Base-by-base conservation (phyloP, 108 stramenopile species). In the Schizochytrium sp. region DNA sequence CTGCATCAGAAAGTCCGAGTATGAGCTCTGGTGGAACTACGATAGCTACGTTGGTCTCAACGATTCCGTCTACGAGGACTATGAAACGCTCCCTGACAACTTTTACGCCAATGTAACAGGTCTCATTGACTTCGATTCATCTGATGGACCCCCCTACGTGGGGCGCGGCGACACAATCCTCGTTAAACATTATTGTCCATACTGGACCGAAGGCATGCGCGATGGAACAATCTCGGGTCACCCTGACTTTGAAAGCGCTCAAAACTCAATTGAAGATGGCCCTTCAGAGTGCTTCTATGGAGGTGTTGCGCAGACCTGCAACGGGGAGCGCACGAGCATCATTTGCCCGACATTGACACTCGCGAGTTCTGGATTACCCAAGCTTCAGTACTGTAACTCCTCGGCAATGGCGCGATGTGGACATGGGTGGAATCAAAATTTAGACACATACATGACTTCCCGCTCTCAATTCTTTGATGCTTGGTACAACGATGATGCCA, bases 181-280 rank as follows among this genome's bases (percentile, higher is more conserved):
- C 14, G 63, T 69, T 4, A 69, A 69, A 18, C 63, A 69, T 18
- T 69, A 69, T 5, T 83, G 76, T 53, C 76, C 76, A 4, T 83
- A 53, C 25, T 83, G 76, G 76, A 83, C 48, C n/a, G 23, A 83
- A 18, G 76, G 48, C 43, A 83, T 83, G 76, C 76, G 76, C 76
- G 76, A 43, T 6, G 76, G 76, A 6, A 83, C 44, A 12, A 83
- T 83, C 12, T 53, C 48, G 18, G 76, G 76, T 12, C 76, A 83
- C 4, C 76, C 76, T 12, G 76, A 83, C 28, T 83, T 83, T 28
- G 76, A 83, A 2, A 45, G 43, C n/a, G 45, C 76, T 12, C n/a
- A 47, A 12, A 53, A 47, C 45, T 25, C n/a, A 6, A n/a, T 53
- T 53, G 76, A 0, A 0, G 51, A 83, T 23, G 76, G 76, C 0